Evolutionary conservation across 495 filamentous ascomycete genomes (phyloP), one percentile per base, ranked within the genome.

Genomic region (Podospora tetraspora): DNA sequence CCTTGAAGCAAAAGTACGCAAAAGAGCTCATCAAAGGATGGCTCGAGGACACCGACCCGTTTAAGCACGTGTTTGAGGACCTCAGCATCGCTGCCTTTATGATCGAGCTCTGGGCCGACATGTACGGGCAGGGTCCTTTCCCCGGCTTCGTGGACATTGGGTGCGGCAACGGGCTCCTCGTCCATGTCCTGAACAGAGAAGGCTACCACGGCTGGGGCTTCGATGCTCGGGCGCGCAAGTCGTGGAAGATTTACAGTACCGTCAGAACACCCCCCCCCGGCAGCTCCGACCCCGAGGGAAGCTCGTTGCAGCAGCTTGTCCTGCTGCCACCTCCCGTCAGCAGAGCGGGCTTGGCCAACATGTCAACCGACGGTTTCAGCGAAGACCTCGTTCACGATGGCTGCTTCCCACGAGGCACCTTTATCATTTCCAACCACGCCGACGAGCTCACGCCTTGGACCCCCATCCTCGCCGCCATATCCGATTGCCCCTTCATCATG

Each of bases 371-470:
- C 10, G 67, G 67, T 59, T 70, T 78, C 57, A 67, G 73, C 52
- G 76, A 77, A 52, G 74, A 76, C 24, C 74, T 74, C 56, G 83
- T 86, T 52, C 90, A 94, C 70, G 82, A 90, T 34, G 95, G 93
- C 59, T 73, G 82, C 52, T 97, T 97, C 74, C 85, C 86, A 0
- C 73, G 78, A 30, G 87, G 88, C 30, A 96, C 92, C 0, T 99
- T 99, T 73, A 91, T 99, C 64, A 93, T 99, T 68, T 94, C 92
- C 58, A 98, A 98, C 73, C 95, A 98, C 74, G 92, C 95, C 23
- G 95, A 99, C 75, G 93, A 99, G 78, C 83, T 99, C 12, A 98
- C 96, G 1, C 85, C 91, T 5, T 99, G 95, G 95, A 97, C 96
- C 1, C 96, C 95, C 1, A 84, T 97, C 34, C 85, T 99, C 59